Base-by-base conservation (phyloP, 2,329 filamentous ascomycete genomes). In the Tolypocladium inflatum region DNA sequence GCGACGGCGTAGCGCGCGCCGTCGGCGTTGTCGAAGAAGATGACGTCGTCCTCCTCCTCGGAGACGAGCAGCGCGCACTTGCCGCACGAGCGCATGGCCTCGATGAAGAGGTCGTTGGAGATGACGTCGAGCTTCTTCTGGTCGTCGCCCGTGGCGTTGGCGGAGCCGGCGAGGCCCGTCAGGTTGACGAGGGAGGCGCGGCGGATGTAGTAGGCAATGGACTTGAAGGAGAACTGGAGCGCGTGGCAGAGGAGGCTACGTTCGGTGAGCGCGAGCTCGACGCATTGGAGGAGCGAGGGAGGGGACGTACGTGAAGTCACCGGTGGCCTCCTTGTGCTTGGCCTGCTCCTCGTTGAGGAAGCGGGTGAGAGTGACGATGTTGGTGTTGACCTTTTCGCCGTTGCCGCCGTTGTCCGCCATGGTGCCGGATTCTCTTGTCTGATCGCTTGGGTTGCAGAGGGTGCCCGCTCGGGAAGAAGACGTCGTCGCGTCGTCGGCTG, bases 51-150 rank as follows among this genome's bases (percentile, higher is more conserved):
- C 74, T 97, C 93, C 72, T 99, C 94, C 75, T 99, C 94, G 1
- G 94, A 99, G n/a, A 99, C 92, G 41, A 99, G 80, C 59, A 97
- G 79, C 56, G 91, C 86, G 72, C 92, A 94, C 74, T 91, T 92
- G 67, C 91, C 92, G 35, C 89, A 96, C 56, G 90, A 93, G 66
- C 85, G 85, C 94, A 99, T 97, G 63, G 92, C 90, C 61, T 90
- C 87, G 70, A 99, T 90, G 79, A 99, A 99, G 67, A 99, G 82
- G 73, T 99, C 94, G 73, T 99, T 97, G 73, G 92, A 93, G 71
- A 99, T 97, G 60, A 99, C 93, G 73, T 99, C 94, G 62, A 99
- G 90, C 80, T 99, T 99, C 85, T 99, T 99, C 75, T 99, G 94
- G 73, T 97, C 94, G 74, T 99, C 94, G 64, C 94, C 94, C 3